A percentile compares a stretch with the other conserved stretches of the same genome.
Evolutionary conservation across 2,329 filamentous ascomycete genomes (phyloP).

Genomic region (Ophiocordyceps polyrhachis-furcata): DNA sequence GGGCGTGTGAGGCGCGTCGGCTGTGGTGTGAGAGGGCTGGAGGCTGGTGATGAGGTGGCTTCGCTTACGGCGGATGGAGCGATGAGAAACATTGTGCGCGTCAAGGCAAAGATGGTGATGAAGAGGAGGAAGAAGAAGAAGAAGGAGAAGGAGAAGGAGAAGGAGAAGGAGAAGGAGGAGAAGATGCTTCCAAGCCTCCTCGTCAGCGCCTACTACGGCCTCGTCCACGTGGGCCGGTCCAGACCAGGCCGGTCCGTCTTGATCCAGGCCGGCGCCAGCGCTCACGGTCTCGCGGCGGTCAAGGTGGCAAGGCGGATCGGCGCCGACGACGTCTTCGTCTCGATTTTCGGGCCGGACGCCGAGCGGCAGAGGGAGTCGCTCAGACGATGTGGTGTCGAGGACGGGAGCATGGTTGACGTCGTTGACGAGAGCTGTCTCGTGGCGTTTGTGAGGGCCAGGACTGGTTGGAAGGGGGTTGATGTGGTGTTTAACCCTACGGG

Average conservation of each 20-base stretch:
- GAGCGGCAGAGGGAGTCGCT: constrained; percentile 19
- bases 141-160: constrained; percentile 14
- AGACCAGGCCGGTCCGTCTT: constrained; percentile 16
- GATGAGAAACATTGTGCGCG: constrained; percentile 14
- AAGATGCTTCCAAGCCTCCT: constrained; percentile 17
- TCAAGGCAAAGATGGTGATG: constrained; percentile 19
- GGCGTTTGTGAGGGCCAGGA: constrained; percentile 12
- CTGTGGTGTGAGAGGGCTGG: constrained; percentile 11
- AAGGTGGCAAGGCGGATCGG: constrained; percentile 18
- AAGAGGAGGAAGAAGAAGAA: constrained; percentile 3
- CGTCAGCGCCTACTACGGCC: constrained; percentile 22
- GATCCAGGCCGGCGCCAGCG: constrained; percentile 24
- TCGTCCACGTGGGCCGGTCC: constrained; percentile 15
- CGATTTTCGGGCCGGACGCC: constrained; percentile 12
- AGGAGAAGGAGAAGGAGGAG: constrained; percentile 1
- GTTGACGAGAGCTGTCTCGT: constrained; percentile 15
- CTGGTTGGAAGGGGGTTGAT: constrained; percentile 17
- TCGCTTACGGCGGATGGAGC: constrained; percentile 17
- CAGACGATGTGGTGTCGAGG: constrained; percentile 13
- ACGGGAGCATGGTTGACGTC: constrained; percentile 19
- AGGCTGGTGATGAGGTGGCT: constrained; percentile 21
- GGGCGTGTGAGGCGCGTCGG: constrained; percentile 19
- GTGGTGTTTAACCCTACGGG: constrained; percentile 27
- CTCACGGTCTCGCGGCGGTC: constrained; percentile 24
- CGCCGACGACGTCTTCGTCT: constrained; percentile 23